Conservation (phyloP, 306 rosid genomes). For the Prunus fruticosa region DNA sequence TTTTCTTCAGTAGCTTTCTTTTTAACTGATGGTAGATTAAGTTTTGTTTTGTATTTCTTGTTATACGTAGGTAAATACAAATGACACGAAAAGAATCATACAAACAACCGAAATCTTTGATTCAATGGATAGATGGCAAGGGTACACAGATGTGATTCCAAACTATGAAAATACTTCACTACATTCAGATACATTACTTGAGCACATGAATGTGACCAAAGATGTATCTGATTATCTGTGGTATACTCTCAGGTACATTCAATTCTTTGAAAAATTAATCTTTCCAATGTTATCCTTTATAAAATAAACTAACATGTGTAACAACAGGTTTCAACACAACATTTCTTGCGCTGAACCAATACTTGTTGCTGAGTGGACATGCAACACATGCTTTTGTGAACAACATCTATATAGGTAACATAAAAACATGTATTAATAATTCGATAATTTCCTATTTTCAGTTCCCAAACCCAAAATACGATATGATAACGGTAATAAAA, state of each 20-base stretch:
- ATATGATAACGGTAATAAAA: too few species aligned
- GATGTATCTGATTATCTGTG: conserved; percentile 74
- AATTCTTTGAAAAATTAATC: neutral
- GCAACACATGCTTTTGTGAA: conserved; percentile 56
- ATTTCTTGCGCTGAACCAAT: conserved; percentile 48
- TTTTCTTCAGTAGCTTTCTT: neutral
- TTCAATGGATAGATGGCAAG: conserved; percentile 48
- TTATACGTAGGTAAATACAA: conserved; percentile 32
- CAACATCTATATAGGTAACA: conserved; percentile 41
- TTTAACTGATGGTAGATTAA: neutral
- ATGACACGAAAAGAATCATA: conserved; percentile 40
- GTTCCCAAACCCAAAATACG: too few species aligned
- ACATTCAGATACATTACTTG: conserved; percentile 49
- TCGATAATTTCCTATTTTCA: too few species aligned
- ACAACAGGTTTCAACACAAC: conserved; percentile 52
- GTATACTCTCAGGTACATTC: conserved; percentile 54
- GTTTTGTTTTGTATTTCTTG: neutral
- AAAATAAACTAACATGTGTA: neutral
- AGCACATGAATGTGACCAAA: conserved; percentile 69
- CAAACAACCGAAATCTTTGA: conserved; percentile 33
- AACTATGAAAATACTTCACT: conserved; percentile 40
- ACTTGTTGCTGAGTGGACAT: conserved; percentile 53
- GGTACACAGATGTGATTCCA: conserved; percentile 44
- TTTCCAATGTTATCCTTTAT: too few species aligned
- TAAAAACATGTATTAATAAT: too few species aligned